Conservation (phyloP, 148 eudicot species). For the Rhododendron vialii region DNA sequence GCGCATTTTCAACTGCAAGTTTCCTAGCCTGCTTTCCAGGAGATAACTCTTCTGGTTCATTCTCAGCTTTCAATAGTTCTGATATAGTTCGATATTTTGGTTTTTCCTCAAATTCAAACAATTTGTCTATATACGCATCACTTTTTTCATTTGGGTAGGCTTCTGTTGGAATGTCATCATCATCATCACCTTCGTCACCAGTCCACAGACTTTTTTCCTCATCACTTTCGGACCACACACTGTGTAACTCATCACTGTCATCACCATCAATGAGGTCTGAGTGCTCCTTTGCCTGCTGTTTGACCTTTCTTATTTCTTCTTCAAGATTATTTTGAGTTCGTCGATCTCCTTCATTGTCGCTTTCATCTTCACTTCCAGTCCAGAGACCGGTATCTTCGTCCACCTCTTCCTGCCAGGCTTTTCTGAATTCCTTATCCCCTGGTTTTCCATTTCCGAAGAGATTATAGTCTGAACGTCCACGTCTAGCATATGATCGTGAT, state of each 20-base stretch:
- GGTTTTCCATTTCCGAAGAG: constrained; percentile 76
- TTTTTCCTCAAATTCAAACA: constrained; percentile 89
- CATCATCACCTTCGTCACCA: constrained; percentile 85
- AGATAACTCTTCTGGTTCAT: constrained; percentile 82
- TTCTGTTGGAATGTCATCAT: constrained; percentile 80
- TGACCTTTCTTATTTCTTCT: constrained; percentile 79
- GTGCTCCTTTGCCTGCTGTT: constrained; percentile 64
- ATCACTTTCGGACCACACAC: constrained; percentile 90
- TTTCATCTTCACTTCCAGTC: constrained; percentile 93
- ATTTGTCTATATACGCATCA: constrained; percentile 70
- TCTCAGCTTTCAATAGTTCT: constrained; percentile 64
- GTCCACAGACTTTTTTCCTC: constrained; percentile 93
- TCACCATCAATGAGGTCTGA: constrained; percentile 84
- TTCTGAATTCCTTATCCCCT: constrained; percentile 67
- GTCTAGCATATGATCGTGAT: constrained; percentile 60
- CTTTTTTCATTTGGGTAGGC: constrained; percentile 88
- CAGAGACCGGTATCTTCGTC: constrained; percentile 75
- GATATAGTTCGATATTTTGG: constrained; percentile 71
- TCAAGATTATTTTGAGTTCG: constrained; percentile 38
- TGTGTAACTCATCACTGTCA: constrained; percentile 79
- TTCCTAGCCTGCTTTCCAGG: constrained; percentile 94
- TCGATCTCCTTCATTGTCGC: constrained; percentile 41
- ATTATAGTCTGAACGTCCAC: constrained; percentile 57
- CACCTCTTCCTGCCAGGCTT: constrained; percentile 72
- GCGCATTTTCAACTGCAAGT: constrained; percentile 87